A percentile compares a stretch with the other conserved stretches of the same genome.
phyloP scores from a whole-genome alignment of 495 filamentous ascomycete species.

The Aspergillus diversus region DNA sequence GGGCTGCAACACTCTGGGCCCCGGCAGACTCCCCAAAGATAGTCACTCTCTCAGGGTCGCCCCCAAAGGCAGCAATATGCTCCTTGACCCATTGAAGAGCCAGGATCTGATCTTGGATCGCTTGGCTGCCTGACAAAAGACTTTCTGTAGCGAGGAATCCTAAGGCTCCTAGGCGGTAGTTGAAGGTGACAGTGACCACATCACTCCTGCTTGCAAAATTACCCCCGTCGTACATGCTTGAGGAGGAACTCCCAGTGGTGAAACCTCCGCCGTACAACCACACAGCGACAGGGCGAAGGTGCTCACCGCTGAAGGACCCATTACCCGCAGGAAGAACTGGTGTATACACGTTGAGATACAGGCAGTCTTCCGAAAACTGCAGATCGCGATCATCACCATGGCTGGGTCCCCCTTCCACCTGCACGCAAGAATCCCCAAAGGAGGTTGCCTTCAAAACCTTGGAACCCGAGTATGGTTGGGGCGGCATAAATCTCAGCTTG shows the following conservation, averaged over 20 bases:
- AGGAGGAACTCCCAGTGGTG: constrained; percentile 40
- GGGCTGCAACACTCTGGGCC: constrained; percentile 56
- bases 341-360: constrained; percentile 44
- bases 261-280: constrained; percentile 54
- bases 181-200: constrained; percentile 53
- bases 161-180: constrained; percentile 48
- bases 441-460: constrained; percentile 45
- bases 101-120: constrained; percentile 42
- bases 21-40: constrained; percentile 59
- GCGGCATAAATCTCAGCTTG: constrained; percentile 48
- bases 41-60: constrained; percentile 51
- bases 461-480: constrained; percentile 43
- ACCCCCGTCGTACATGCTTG: constrained; percentile 46
- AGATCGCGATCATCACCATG: constrained; percentile 14
- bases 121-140: constrained; percentile 41
- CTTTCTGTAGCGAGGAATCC: constrained; percentile 42
- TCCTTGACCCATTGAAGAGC: constrained; percentile 55
- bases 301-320: not conserved
- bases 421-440: constrained; percentile 48
- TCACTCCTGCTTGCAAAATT: constrained; percentile 51
- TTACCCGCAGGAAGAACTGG: constrained; percentile 25
- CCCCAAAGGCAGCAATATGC: constrained; percentile 55
- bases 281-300: constrained; percentile 39
- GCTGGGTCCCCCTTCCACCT: constrained; percentile 22
- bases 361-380: constrained; percentile 47